Percentiles rank a stretch among this genome's conserved stretches.
phyloP scores from a whole-genome alignment of 148 eudicot species.

The Polygonum maritimum region DNA sequence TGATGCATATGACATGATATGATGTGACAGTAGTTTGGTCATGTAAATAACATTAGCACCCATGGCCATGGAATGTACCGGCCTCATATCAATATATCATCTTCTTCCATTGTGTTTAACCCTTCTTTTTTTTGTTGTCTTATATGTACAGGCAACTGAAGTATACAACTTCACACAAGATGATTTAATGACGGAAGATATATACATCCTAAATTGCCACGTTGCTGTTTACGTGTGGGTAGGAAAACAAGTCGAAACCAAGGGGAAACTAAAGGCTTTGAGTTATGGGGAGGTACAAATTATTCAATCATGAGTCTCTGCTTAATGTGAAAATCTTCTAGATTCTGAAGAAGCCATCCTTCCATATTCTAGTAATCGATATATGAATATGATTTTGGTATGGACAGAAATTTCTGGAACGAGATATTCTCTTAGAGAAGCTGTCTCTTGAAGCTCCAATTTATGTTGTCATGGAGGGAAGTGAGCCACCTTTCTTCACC shows the following conservation, averaged over 20 bases:
- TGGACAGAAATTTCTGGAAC: constrained; percentile 80
- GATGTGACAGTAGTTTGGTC: not conserved
- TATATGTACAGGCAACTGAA: constrained; percentile 54
- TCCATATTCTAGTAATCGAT: not conserved
- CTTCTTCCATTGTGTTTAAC: constrained; percentile 10
- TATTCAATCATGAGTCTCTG: not conserved
- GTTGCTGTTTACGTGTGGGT: constrained; percentile 91
- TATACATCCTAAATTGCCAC: constrained; percentile 76
- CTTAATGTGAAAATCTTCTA: not conserved
- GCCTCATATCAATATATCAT: not conserved
- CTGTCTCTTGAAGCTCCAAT: constrained; percentile 62
- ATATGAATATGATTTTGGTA: constrained; percentile 12
- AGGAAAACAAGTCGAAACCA: constrained; percentile 76
- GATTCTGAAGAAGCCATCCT: not conserved
- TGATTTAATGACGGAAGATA: constrained; percentile 93
- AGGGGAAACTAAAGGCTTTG: constrained; percentile 57
- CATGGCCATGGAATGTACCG: not conserved
- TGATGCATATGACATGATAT: not conserved
- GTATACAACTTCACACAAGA: constrained; percentile 83
- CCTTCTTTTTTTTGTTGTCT: constrained; percentile 14
- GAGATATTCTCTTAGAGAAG: constrained; percentile 69
- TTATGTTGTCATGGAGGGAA: constrained; percentile 72
- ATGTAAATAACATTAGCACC: not conserved
- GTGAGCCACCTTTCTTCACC: constrained; percentile 85
- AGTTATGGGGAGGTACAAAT: constrained; percentile 65